Evolutionary conservation across 768 basidiomycete species (phyloP).

Genomic region (Solioccasus polychromus): DNA sequence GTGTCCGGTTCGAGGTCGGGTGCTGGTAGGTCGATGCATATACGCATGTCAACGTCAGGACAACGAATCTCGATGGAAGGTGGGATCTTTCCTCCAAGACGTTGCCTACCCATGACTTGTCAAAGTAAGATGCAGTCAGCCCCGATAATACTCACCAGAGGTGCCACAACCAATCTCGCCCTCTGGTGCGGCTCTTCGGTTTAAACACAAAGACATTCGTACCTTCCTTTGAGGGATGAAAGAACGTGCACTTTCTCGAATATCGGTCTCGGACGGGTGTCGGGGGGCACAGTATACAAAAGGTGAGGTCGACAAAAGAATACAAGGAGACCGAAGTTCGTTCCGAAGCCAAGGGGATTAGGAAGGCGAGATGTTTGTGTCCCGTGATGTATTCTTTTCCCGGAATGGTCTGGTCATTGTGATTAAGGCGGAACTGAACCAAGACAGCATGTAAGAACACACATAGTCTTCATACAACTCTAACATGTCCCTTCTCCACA

Average conservation of each 20-base stretch:
- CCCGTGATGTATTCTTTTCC: constrained; percentile 65
- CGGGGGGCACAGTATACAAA: constrained; percentile 69
- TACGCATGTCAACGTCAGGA: constrained; percentile 61
- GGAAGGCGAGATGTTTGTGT: constrained; percentile 75
- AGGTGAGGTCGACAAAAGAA: constrained; percentile 82
- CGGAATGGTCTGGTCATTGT: constrained; percentile 48
- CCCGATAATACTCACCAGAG: constrained; percentile 55
- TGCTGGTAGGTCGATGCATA: constrained; percentile 68
- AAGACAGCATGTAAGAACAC: constrained; percentile 24
- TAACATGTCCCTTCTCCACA: constrained; percentile 72
- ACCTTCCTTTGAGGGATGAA: constrained; percentile 55
- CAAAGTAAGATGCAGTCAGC: background rate
- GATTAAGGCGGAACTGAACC: constrained; percentile 1
- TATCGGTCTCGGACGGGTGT: constrained; percentile 40
- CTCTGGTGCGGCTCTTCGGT: constrained; percentile 68
- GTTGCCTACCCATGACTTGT: constrained; percentile 45
- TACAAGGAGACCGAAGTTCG: constrained; percentile 78
- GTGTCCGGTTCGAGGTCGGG: constrained; percentile 37
- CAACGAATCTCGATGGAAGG: constrained; percentile 64
- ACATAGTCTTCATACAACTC: constrained; percentile 89
- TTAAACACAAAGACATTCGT: constrained; percentile 90
- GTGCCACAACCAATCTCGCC: constrained; percentile 88
- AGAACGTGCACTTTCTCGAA: constrained; percentile 44
- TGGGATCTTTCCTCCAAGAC: constrained; percentile 72
- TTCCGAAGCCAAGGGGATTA: constrained; percentile 66